Conservation (phyloP, 176 grass and related monocot species). For the Triticum dicoccoides region DNA sequence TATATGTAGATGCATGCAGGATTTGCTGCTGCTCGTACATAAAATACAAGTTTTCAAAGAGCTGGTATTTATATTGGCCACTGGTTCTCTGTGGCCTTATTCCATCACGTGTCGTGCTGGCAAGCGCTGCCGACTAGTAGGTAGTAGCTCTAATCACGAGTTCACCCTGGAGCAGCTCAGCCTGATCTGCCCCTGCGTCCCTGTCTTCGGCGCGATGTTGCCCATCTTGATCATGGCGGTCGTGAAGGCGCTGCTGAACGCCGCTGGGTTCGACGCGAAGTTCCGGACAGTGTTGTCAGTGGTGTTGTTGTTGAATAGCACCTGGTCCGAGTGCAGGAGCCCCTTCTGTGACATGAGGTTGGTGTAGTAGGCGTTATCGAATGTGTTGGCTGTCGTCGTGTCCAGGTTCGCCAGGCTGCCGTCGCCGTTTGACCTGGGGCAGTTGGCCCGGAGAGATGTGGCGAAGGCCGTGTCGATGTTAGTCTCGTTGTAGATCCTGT, state of each 20-base stretch:
- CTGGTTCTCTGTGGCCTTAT: too few species aligned
- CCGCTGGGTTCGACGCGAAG: not conserved
- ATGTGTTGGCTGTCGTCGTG: conserved; percentile 8
- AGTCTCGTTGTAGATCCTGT: conserved; percentile 37
- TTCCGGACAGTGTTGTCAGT: not conserved
- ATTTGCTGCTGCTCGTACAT: too few species aligned
- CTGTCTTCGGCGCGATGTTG: conserved; percentile 2
- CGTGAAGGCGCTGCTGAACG: not conserved
- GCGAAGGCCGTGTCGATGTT: conserved; percentile 37
- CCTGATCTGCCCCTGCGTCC: conserved; percentile 29
- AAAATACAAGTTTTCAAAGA: too few species aligned
- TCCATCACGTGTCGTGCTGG: too few species aligned
- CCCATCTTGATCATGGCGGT: conserved; percentile 29
- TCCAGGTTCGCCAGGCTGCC: conserved; percentile 39
- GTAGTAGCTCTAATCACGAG: not conserved
- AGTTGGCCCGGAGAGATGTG: conserved; percentile 27
- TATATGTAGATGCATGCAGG: too few species aligned
- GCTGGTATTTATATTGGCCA: too few species aligned
- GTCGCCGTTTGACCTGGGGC: not conserved
- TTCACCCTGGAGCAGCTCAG: conserved; percentile 29
- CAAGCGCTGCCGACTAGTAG: not conserved
- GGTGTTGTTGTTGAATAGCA: not conserved
- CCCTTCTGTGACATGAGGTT: conserved; percentile 39
- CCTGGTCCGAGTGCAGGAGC: conserved; percentile 45
- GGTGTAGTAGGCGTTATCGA: conserved; percentile 44